Evolutionary conservation across 2,329 filamentous ascomycete species (phyloP), one percentile per base, ranked within the genome.

Genomic region (Coniochaeta prunicola): DNA sequence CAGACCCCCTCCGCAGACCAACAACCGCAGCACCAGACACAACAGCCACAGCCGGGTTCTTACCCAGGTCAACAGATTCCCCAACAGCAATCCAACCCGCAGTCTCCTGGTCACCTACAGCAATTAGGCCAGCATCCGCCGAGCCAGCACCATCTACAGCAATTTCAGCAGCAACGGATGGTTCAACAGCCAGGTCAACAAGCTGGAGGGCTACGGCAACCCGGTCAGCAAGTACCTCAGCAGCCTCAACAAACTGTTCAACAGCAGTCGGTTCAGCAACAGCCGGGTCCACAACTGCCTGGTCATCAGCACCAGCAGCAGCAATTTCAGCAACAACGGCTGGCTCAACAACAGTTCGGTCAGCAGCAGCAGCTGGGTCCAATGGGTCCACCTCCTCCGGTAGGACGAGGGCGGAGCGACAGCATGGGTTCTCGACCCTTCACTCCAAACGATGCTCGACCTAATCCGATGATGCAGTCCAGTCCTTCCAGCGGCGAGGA

Each of bases 171-270:
- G 17, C 28, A 45, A 24, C n/a, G 54, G 2, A 60, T 63, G n/a
- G 30, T 59, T 21, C 56, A 59, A 3, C 58, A 59, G 21, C 63
- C 60, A 31, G 62, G 59, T 12, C 64, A 60, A 12, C 53, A 38
- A 53, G 19, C 60, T 26, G 13, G 56, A 53, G 12, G 61, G 62
- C 24, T 62, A 60, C 24, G 62, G 63, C 34, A 61, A 45, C 40
- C 40, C 40, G 40, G 40, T 24, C 40, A 60, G 58, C 63, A 59
- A 17, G 59, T 57, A 19, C 53, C 31, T 24, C 38, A 36, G n/a
- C 57, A 58, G 26, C 31, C 36, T 9, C 53, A 48, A 24, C n/a
- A 31, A 8, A 38, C 45, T 19, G 4, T 33, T 30, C 57, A 57
- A 31, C 17, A 38, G 21, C 36, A 24, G 19, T 38, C 21, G 45